Evolutionary conservation across 75 land plant species (phyloP).

Genomic region (Sequoiadendron giganteum): DNA sequence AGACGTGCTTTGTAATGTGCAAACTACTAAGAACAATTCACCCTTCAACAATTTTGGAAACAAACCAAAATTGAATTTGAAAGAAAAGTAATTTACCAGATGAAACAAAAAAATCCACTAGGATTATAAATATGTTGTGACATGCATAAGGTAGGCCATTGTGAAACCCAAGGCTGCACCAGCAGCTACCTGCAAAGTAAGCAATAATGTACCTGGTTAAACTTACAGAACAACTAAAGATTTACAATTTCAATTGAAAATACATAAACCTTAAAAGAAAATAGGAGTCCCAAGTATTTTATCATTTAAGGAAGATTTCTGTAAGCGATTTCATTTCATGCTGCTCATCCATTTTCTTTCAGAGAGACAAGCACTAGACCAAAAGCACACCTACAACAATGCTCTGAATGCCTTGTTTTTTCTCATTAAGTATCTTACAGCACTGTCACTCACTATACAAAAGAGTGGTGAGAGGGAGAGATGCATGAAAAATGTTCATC

Average conservation of each 20-base stretch:
- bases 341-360: background rate
- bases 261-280: background rate
- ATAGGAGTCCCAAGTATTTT: background rate
- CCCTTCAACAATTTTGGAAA: background rate
- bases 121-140: background rate
- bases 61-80: background rate
- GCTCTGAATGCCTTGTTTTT: background rate
- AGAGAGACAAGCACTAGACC: background rate
- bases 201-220: constrained; percentile 1
- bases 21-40: background rate
- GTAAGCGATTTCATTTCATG: background rate
- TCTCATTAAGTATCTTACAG: background rate
- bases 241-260: background rate
- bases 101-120: background rate
- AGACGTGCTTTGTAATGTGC: background rate
- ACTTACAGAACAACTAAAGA: background rate
- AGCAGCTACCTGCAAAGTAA: constrained; percentile 9
- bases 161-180: constrained; percentile 4
- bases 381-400: background rate
- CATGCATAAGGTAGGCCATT: constrained; percentile 4
- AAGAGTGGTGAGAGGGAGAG: background rate
- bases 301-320: background rate
- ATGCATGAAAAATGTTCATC: background rate
- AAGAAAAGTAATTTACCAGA: background rate
- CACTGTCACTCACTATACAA: background rate